Conservation (phyloP, 257 asterid species). For the Cordia subcordata region DNA sequence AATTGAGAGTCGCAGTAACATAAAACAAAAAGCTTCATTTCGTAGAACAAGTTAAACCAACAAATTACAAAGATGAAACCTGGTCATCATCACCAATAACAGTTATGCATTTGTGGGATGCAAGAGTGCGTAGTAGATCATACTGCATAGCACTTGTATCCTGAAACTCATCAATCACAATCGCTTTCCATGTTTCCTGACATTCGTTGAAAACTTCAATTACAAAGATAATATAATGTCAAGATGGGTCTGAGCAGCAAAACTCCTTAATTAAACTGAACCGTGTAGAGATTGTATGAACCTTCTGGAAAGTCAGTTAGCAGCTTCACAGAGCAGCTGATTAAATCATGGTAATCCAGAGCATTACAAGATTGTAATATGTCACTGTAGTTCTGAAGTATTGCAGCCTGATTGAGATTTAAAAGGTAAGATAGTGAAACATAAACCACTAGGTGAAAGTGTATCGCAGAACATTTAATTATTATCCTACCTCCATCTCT, state of each 20-base stretch:
- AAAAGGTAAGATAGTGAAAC: conserved; percentile 17
- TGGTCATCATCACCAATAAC: conserved; percentile 98
- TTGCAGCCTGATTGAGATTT: conserved; percentile 58
- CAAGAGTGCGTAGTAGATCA: conserved; percentile 60
- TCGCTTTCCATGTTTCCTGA: conserved; percentile 80
- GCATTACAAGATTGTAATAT: conserved; percentile 90
- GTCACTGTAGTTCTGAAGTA: conserved; percentile 65
- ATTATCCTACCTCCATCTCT: conserved; percentile 68
- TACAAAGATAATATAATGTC: conserved; percentile 20
- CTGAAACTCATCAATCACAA: conserved; percentile 94
- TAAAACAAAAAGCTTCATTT: background rate
- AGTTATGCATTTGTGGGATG: conserved; percentile 76
- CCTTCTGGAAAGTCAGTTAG: conserved; percentile 89
- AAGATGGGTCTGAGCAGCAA: conserved; percentile 8
- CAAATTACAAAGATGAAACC: conserved; percentile 36
- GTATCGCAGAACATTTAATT: background rate
- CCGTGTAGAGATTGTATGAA: conserved; percentile 28
- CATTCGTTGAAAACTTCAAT: conserved; percentile 59
- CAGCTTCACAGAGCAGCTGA: conserved; percentile 77
- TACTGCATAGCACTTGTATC: conserved; percentile 97
- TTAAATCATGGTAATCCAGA: conserved; percentile 90
- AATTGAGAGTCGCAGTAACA: background rate
- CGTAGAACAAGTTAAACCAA: background rate
- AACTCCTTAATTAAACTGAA: conserved; percentile 8
- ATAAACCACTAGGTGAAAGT: conserved; percentile 11